Conservation (phyloP, 192 early-diverging fungal genomes). For the Kickxella alabastrina region DNA sequence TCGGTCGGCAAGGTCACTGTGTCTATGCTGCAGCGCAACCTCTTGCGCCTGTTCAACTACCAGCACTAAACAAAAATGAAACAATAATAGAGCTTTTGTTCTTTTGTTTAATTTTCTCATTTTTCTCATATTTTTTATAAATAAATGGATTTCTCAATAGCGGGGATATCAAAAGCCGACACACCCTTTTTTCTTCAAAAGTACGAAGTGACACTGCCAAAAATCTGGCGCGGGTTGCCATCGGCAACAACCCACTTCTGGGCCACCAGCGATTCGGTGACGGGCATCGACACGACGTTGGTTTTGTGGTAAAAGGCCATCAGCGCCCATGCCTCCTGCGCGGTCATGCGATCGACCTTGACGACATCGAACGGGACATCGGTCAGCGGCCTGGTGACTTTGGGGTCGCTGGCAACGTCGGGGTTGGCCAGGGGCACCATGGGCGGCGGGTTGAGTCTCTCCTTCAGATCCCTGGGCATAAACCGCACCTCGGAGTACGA, state of each 20-base stretch:
- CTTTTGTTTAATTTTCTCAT: slow-evolving; percentile 1
- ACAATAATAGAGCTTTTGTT: slow-evolving; percentile 2
- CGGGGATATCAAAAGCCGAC: no score
- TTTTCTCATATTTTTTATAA: slow-evolving; percentile 2
- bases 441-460: slow-evolving; percentile 22
- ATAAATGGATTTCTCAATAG: background rate
- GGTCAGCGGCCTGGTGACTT: background rate
- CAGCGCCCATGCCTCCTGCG: slow-evolving; percentile 35
- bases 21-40: slow-evolving; percentile 95
- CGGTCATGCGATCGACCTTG: slow-evolving; percentile 20
- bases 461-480: slow-evolving; percentile 30
- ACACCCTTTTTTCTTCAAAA: no score
- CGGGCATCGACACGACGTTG: slow-evolving; percentile 16
- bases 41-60: slow-evolving; percentile 83
- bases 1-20: slow-evolving; percentile 98
- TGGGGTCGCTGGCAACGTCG: slow-evolving; percentile 16
- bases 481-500: slow-evolving; percentile 31
- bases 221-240: slow-evolving; percentile 48
- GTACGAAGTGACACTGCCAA: slow-evolving; percentile 37
- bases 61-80: slow-evolving; percentile 43
- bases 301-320: slow-evolving; percentile 38
- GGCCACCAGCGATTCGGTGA: slow-evolving; percentile 33
- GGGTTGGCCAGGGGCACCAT: slow-evolving; percentile 31
- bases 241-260: slow-evolving; percentile 40
- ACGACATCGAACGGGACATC: slow-evolving; percentile 22